A percentile compares a stretch with the other conserved stretches of the same genome.
phyloP scores from a whole-genome alignment of 306 rosid species.

The Rosa rugosa region DNA sequence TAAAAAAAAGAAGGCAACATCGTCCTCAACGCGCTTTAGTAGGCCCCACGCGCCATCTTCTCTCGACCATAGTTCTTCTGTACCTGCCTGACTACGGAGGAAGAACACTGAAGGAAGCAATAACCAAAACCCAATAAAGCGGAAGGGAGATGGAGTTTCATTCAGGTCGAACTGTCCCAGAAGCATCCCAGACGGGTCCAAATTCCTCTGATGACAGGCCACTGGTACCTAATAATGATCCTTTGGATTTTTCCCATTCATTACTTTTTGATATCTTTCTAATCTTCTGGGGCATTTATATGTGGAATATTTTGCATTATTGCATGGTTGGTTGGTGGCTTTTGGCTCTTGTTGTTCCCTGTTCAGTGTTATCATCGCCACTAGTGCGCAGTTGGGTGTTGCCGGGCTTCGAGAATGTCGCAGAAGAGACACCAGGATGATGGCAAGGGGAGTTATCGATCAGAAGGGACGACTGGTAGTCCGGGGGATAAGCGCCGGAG shows the following conservation, averaged over 20 bases:
- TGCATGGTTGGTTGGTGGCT: conserved; percentile 41
- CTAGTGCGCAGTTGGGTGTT: conserved; percentile 5
- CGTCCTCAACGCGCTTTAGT: conserved; percentile 47
- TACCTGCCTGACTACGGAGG: not conserved
- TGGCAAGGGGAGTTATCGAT: conserved; percentile 38
- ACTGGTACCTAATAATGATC: not conserved
- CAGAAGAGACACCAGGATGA: conserved; percentile 82
- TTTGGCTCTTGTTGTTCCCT: conserved; percentile 23
- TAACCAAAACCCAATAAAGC: not conserved
- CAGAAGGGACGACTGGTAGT: conserved; percentile 34
- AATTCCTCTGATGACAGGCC: conserved; percentile 19
- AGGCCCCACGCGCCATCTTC: conserved; percentile 40
- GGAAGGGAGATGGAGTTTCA: not conserved
- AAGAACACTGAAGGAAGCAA: not conserved
- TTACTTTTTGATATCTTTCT: conserved; percentile 3
- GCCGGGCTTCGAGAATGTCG: conserved; percentile 52
- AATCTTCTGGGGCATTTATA: not conserved
- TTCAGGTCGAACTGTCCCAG: conserved; percentile 31
- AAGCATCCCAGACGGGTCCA: conserved; percentile 64
- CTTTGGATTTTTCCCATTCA: conserved; percentile 32
- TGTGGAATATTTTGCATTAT: not conserved
- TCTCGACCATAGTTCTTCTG: not conserved
- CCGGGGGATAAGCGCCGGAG: conserved; percentile 73
- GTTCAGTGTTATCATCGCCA: conserved; percentile 11
- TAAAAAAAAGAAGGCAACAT: conserved; percentile 24